These are phyloP conservation scores for Xylaria acuta DNA, from an alignment of 495 filamentous ascomycete genomes.

Conservation along the genomic window DNA sequence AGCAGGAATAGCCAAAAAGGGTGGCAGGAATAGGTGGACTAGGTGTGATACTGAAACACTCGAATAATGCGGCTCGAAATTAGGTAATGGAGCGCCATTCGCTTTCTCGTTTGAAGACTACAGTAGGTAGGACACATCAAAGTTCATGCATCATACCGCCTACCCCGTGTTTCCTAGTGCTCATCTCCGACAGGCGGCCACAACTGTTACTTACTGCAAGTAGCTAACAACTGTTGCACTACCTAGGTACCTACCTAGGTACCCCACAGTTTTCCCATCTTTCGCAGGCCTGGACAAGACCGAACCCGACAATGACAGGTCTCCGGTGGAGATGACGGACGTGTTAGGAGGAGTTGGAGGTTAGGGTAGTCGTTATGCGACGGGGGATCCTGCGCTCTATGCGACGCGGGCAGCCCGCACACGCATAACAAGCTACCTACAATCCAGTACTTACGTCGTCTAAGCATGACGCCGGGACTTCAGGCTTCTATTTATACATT, in stretches of 20 bases:
- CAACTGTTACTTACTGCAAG: neutral
- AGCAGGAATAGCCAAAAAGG: too few species aligned
- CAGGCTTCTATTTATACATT: constrained; percentile 20
- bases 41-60: neutral
- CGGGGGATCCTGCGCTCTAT: constrained; percentile 15
- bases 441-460: constrained; percentile 2
- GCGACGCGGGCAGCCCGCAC: constrained; percentile 25
- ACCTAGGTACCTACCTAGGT: too few species aligned
- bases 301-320: neutral
- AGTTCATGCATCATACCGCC: constrained; percentile 2
- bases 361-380: neutral
- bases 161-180: constrained; percentile 15
- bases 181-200: constrained; percentile 18
- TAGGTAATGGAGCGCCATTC: neutral
- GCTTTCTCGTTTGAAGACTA: neutral
- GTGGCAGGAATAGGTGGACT: too few species aligned
- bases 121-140: neutral
- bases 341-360: constrained; percentile 14
- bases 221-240: neutral
- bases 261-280: constrained; percentile 22
- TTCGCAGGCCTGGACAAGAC: neutral
- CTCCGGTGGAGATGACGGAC: constrained; percentile 8
- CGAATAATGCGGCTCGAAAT: neutral
- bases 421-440: constrained; percentile 8
- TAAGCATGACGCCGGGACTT: constrained; percentile 15